phyloP scores from a whole-genome alignment of 129 eudicot species.

The Heracleum sosnowskyi region DNA sequence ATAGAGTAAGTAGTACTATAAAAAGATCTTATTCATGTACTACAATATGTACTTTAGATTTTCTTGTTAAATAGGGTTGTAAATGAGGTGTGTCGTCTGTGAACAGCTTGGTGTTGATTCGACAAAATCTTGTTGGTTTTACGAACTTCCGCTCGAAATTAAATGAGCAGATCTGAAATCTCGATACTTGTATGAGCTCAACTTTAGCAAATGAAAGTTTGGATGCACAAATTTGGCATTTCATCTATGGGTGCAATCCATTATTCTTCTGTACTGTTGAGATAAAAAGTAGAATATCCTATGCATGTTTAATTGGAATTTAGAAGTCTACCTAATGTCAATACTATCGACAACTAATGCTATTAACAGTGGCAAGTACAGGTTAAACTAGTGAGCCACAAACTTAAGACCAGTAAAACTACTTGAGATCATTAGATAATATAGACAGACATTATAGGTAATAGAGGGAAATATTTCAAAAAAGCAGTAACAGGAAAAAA shows the following conservation, averaged over 20 bases:
- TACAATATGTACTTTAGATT: not conserved
- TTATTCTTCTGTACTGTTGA: not conserved
- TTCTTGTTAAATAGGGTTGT: not conserved
- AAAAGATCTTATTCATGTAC: not conserved
- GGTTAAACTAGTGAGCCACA: not conserved
- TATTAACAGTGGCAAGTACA: not conserved
- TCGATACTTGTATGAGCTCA: not conserved
- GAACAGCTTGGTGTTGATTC: not conserved
- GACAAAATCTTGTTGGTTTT: not conserved
- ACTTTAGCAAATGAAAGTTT: not conserved
- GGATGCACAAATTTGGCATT: not conserved
- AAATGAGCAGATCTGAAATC: too few species aligned
- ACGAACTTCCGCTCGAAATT: not conserved
- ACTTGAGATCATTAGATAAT: not conserved
- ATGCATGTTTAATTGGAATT: not conserved
- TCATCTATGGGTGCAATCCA: not conserved
- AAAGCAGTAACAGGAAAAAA: not conserved
- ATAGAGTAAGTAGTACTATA: conserved; percentile 48
- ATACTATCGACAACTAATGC: not conserved
- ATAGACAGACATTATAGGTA: not conserved
- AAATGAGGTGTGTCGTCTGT: not conserved
- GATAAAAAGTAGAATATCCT: not conserved
- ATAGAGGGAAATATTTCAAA: not conserved
- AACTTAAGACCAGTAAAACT: not conserved
- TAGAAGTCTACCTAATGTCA: not conserved